Conservation (phyloP, 768 basidiomycete genomes). For the Lactarius trivialis region DNA sequence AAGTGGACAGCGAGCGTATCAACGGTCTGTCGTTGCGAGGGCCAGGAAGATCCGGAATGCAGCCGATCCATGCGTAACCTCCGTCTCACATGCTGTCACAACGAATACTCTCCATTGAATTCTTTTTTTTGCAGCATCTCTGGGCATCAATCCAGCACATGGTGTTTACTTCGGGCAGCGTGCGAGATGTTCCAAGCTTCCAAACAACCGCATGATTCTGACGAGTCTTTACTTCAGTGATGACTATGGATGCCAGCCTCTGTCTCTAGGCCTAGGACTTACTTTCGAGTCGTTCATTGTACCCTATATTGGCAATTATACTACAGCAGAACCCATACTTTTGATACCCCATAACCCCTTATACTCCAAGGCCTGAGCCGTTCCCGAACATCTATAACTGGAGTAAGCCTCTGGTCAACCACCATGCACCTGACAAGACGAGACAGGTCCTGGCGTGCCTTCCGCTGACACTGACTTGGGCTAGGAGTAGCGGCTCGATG, state of each 20-base stretch:
- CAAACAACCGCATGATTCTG: not conserved
- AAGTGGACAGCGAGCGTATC: constrained; percentile 26
- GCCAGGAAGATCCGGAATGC: constrained; percentile 42
- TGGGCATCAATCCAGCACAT: constrained; percentile 43
- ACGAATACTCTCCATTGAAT: not conserved
- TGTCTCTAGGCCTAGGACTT: constrained; percentile 8
- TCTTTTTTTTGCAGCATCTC: constrained; percentile 33
- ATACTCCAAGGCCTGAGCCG: no score
- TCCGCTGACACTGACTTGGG: no score
- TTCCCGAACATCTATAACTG: no score
- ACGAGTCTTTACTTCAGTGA: constrained; percentile 4
- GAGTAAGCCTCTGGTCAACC: no score
- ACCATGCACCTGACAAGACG: no score
- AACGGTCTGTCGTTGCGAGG: constrained; percentile 37
- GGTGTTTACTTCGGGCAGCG: constrained; percentile 41
- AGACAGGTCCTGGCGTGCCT: no score
- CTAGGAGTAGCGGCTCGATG: no score
- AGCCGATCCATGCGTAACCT: constrained; percentile 42
- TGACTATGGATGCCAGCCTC: constrained; percentile 16
- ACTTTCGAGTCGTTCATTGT: no score
- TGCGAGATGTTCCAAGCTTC: constrained; percentile 19
- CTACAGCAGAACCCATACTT: no score
- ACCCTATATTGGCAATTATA: no score
- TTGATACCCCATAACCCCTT: no score
- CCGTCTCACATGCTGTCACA: not conserved